A percentile compares a stretch with the other conserved stretches of the same genome.
Evolutionary conservation across 768 basidiomycete species (phyloP).

Genomic region (Amanita inopinata): DNA sequence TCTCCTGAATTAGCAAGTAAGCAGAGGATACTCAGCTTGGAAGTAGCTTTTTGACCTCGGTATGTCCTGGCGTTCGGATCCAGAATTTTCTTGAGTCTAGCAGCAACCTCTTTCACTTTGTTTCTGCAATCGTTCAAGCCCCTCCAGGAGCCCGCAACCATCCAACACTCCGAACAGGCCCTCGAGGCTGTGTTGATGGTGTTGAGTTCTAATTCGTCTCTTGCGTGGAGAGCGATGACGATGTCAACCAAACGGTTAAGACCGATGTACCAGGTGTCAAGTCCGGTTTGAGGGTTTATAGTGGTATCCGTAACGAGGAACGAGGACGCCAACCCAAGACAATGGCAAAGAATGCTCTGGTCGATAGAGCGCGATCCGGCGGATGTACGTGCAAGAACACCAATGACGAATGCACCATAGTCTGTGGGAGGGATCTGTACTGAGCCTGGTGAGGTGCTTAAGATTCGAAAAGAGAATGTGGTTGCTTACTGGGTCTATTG

Average conservation of each 20-base stretch:
- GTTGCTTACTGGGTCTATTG: slow-evolving; percentile 10
- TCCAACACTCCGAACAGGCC: slow-evolving; percentile 78
- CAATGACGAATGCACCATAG: slow-evolving; percentile 50
- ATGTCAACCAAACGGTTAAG: slow-evolving; percentile 65
- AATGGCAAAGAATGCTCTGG: slow-evolving; percentile 52
- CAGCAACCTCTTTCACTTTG: slow-evolving; percentile 51
- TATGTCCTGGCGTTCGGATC: slow-evolving; percentile 49
- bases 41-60: slow-evolving; percentile 20
- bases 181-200: slow-evolving; percentile 64
- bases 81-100: slow-evolving; percentile 46
- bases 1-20: slow-evolving; percentile 20
- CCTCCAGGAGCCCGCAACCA: slow-evolving; percentile 55
- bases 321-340: slow-evolving; percentile 64
- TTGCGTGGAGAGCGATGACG: slow-evolving; percentile 57
- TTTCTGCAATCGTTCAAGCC: slow-evolving; percentile 56
- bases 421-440: slow-evolving; percentile 38
- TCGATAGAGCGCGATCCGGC: slow-evolving; percentile 37
- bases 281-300: slow-evolving; percentile 47
- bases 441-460: slow-evolving; percentile 1
- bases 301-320: slow-evolving; percentile 69
- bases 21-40: neutral
- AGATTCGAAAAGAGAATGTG: slow-evolving; percentile 11
- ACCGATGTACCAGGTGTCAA: slow-evolving; percentile 55
- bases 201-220: slow-evolving; percentile 63
- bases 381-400: slow-evolving; percentile 42